Evolutionary conservation across 2,329 filamentous ascomycete species (phyloP), one percentile per base, ranked within the genome.

Genomic region (Triangularia setosa): DNA sequence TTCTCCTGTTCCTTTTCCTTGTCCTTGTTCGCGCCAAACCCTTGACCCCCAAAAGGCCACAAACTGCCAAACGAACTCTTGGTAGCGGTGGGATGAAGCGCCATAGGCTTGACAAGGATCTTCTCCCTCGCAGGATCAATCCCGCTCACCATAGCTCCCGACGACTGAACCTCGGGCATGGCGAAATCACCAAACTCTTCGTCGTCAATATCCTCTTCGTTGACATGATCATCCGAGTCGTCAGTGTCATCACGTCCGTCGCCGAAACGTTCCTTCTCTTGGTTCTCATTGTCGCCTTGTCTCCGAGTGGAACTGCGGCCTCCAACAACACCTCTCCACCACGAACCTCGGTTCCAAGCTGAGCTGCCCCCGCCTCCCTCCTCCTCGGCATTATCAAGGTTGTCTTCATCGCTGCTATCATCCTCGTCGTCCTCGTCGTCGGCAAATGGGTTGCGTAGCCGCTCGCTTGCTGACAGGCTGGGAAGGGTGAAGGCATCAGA

Each of bases 161-260:
- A 52, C 21, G 57, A 64, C 48, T 76, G 78, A 59, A 82, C 78
- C 72, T 88, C 86, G 11, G 87, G 84, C 78, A 90, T 86, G 68
- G 86, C 87, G 69, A 90, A 90, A 64, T 90, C 88, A 14, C 87
- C 88, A 76, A 90, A 85, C 70, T 88, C 87, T 67, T 90, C 86
- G 48, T 87, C 85, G 27, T 86, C 83, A 4, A 86, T 83, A 12
- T 84, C 81, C 35, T 80, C 79, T 14, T 83, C 84, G 33, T 81
- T 81, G 55, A 79, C 79, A 67, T 79, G 30, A 64, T 76, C 61
- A 71, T 76, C 60, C 55, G 69, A 65, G 16, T 65, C 64, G 18
- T 69, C 58, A 3, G 40, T 54, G 71, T 71, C 63, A 71, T 81
- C 70, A 73, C 79, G 64, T 58, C 73, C 70, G 67, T 83, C 67